Evolutionary conservation across 2,329 filamentous ascomycete genomes (phyloP), one percentile per base, ranked within the genome.

Genomic region (Pyrenochaeta sp.): DNA sequence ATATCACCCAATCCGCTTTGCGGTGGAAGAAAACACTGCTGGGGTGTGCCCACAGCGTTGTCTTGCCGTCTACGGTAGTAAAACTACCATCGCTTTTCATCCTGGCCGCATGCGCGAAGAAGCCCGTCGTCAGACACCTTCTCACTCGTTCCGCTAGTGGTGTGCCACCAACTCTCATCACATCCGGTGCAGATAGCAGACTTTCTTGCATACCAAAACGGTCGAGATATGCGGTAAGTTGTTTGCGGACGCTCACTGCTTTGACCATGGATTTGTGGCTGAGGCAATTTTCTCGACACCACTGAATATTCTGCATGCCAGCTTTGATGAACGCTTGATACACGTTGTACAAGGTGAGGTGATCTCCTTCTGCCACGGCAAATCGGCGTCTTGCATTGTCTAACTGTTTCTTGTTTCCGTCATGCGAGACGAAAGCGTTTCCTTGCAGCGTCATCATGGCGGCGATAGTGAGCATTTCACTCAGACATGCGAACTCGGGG

Each of bases 31-130:
- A 92, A 63, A 98, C 78, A 33, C 90, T 96, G 69, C 87, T 96
- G 0, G 95, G 95, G 76, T 99, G 95, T 18, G 92, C 92, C 79
- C 96, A 85, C 47, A 98, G 80, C 4, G 87, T 85, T 45, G 89
- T 89, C 33, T 87, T 87, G 27, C 92, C 92, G 56, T 88, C 88
- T n/a, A 97, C 88, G 45, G 91, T 94, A 64, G 85, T 87, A 74
- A 97, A 97, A 4, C 87, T 93, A 12, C 95, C 95, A 79, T 98
- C 94, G 0, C 91, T 84, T 75, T 96, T 91, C 93, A 98, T 97
- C 70, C 88, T 87, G 39, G 95, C 95, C 3, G 92, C 93, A 73
- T 98, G 92, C 0, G 92, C 89, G 77, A 98, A 99, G 77, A 92
- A 98, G 0, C 94, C 95, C 2, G 89, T 86, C 2, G 94, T 92